Percentiles rank a stretch among this genome's conserved stretches.
These are phyloP conservation scores for Backusella liffmaniae DNA, from an alignment of 192 early-diverging fungal genomes.

Conservation along the genomic window DNA sequence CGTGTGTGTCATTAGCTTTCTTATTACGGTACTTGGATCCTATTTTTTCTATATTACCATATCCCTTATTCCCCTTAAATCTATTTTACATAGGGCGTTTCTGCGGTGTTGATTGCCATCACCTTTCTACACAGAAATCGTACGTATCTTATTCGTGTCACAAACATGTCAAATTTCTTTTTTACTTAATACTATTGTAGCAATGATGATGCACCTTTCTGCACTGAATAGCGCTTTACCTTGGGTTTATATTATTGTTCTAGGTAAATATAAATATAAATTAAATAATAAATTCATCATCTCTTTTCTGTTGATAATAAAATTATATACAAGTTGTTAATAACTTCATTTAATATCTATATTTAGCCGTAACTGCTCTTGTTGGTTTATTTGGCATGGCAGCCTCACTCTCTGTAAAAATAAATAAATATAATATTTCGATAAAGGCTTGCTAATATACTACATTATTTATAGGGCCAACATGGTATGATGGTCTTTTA, in stretches of 20 bases:
- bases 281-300: no score
- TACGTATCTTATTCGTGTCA: slow-evolving; percentile 12
- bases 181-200: neutral
- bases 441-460: neutral
- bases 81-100: slow-evolving; percentile 15
- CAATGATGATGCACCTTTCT: slow-evolving; percentile 33
- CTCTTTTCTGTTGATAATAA: neutral
- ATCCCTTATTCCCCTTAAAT: neutral
- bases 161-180: neutral
- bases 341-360: neutral
- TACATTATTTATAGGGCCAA: slow-evolving; percentile 16
- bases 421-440: neutral
- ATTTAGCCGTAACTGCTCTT: slow-evolving; percentile 7
- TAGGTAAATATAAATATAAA: slow-evolving; percentile 13
- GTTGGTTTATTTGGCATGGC: slow-evolving; percentile 14
- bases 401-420: slow-evolving; percentile 7
- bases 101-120: slow-evolving; percentile 13
- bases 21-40: slow-evolving; percentile 8
- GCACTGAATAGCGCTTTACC: slow-evolving; percentile 13
- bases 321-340: neutral
- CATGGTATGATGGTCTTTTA: slow-evolving; percentile 24
- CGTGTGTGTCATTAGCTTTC: slow-evolving; percentile 14
- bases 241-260: slow-evolving; percentile 28
- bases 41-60: neutral
- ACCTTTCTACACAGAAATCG: slow-evolving; percentile 34